Percentiles rank a stretch among this genome's conserved stretches.
phyloP scores from a whole-genome alignment of 352 stramenopile genomes.

The Pythium guiyangense region DNA sequence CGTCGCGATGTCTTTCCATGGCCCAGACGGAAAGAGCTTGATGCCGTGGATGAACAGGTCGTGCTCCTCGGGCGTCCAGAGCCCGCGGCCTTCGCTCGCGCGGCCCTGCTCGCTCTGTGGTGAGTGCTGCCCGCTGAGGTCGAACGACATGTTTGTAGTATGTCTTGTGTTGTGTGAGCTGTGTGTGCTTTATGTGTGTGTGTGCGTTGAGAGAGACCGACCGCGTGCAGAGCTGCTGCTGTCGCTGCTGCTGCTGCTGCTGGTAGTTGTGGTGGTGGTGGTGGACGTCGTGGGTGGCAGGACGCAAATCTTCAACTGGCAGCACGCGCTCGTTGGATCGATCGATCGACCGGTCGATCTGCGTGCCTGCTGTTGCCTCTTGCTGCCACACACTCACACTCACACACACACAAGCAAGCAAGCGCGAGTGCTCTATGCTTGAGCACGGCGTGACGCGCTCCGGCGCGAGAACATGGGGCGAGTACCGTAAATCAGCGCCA shows the following conservation, averaged over 20 bases:
- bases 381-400: neutral
- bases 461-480: neutral
- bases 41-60: conserved; percentile 71
- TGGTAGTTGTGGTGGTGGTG: too few relatives aligned
- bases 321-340: conserved; percentile 12
- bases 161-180: neutral
- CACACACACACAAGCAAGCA: neutral
- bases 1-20: conserved; percentile 75
- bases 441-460: neutral
- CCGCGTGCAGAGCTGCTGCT: neutral
- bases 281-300: conserved; percentile 17
- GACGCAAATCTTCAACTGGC: conserved; percentile 58
- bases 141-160: conserved; percentile 14
- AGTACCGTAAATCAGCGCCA: neutral
- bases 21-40: conserved; percentile 66
- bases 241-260: neutral
- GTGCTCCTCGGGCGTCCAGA: conserved; percentile 77
- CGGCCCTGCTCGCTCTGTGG: conserved; percentile 21
- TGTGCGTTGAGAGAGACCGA: neutral
- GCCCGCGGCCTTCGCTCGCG: conserved; percentile 44
- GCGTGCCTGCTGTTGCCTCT: neutral
- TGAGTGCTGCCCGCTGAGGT: conserved; percentile 9
- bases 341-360: neutral
- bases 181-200: neutral
- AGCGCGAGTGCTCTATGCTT: conserved; percentile 1